Base-by-base conservation (phyloP, 202 grass and related monocot species). In the Schoenoplectus tabernaemontani region DNA sequence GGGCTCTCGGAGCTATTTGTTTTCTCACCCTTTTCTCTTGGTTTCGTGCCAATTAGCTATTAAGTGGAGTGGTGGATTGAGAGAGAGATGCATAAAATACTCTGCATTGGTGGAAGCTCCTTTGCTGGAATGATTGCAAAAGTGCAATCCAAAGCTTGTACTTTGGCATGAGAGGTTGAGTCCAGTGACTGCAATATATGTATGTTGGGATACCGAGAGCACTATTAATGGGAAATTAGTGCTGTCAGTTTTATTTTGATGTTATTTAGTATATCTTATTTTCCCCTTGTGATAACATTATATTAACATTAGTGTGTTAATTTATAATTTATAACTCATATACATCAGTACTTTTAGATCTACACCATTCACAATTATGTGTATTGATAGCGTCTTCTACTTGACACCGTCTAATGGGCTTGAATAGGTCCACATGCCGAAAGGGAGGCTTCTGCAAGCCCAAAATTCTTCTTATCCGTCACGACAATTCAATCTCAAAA, bases 131-230 rank as follows among this genome's bases (percentile, higher is more conserved):
- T 74, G 46, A 83, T 74, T 74, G 64, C 20, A 69, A 80, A 56
- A 63, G 58, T 80, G 51, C 65, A 83, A 59, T 66, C 67, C 51
- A 16, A 74, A 75, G 39, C 67, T 72, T 83, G 65, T 83, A 83
- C 81, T 83, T 74, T 62, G 81, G 57, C 33, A 63, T 82, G n/a
- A n/a, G 17, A 15, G 30, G 8, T 44, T 60, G 13, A 83, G 34
- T n/a, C 46, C 54, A 67, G 58, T 83, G 81, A 48, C 67, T 23
- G 59, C 59, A n/a, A 34, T 61, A 32, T 61, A 61, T 60, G 62
- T 66, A 66, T 41, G 7, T 39, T 38, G 38, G 62, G 62, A 65
- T 65, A 13, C 34, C 1, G 39, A 16, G 32, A 62, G 15, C 3
- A 24, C 5, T 9, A 0, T 20, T n/a, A n/a, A 41, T 65, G 16